These are phyloP conservation scores for Kodamaea hsintzibuensis DNA, from an alignment of 805 yeast species.

Conservation along the genomic window DNA sequence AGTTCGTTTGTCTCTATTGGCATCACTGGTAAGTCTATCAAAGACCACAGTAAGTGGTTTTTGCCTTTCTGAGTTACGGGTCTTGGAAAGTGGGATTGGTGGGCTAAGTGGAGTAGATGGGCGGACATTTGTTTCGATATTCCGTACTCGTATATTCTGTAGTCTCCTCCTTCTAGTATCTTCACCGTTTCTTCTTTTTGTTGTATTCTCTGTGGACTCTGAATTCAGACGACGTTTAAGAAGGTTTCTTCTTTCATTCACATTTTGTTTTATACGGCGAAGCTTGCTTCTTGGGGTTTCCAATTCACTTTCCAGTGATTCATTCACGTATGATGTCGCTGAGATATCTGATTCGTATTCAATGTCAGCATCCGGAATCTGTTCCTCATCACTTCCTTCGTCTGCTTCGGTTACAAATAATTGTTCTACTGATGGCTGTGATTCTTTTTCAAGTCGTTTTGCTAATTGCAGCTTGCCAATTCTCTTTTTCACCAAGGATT, in stretches of 20 bases:
- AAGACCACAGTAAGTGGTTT: constrained; percentile 31
- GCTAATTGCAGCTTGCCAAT: constrained; percentile 2
- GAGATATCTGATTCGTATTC: background rate
- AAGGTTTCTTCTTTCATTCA: background rate
- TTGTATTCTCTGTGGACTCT: background rate
- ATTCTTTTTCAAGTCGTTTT: background rate
- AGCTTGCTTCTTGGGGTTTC: constrained; percentile 16
- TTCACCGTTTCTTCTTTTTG: background rate
- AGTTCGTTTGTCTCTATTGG: constrained; percentile 24
- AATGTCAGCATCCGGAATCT: background rate
- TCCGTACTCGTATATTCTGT: background rate
- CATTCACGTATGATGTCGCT: background rate
- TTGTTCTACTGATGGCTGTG: background rate
- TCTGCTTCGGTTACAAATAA: background rate
- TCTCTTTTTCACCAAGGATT: constrained; percentile 9
- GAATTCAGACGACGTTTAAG: background rate
- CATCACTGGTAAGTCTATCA: constrained; percentile 26
- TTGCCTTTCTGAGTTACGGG: constrained; percentile 23
- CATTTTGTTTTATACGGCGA: constrained; percentile 17
- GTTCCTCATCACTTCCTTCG: background rate
- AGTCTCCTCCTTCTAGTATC: background rate
- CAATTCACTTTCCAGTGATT: background rate
- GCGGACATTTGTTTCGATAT: background rate
- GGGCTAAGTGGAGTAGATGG: background rate
- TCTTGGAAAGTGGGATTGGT: constrained; percentile 16